Conservation (phyloP, 2,329 filamentous ascomycete species). For the Fusarium oligoseptatum region DNA sequence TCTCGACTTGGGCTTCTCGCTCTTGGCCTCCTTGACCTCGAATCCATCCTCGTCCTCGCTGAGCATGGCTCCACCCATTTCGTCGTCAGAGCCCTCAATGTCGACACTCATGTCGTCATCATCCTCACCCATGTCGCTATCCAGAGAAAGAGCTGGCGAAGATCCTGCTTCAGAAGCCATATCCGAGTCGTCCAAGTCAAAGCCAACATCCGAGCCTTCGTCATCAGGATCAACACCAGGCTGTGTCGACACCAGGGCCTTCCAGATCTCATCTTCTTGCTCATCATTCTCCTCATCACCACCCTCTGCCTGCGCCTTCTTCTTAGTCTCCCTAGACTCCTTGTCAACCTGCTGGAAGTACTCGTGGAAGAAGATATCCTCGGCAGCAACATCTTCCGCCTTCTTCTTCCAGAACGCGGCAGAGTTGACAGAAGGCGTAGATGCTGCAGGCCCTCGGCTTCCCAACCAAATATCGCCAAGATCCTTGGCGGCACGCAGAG, state of each 20-base stretch:
- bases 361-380: conserved; percentile 98
- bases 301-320: conserved; percentile 60
- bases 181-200: conserved; percentile 63
- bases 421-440: conserved; percentile 75
- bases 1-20: conserved; percentile 64
- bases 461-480: conserved; percentile 69
- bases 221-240: conserved; percentile 70
- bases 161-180: conserved; percentile 64
- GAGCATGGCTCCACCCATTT: conserved; percentile 59
- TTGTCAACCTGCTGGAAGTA: conserved; percentile 88
- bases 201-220: conserved; percentile 65
- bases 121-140: conserved; percentile 63
- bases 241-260: conserved; percentile 84
- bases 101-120: conserved; percentile 58
- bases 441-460: conserved; percentile 60
- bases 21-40: conserved; percentile 75
- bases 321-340: conserved; percentile 65
- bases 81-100: conserved; percentile 58
- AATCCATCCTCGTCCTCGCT: conserved; percentile 59
- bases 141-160: conserved; percentile 51
- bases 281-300: conserved; percentile 67
- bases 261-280: conserved; percentile 88
- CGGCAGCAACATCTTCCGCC: conserved; percentile 85
- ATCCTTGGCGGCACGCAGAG: conserved; percentile 70
- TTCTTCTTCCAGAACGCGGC: conserved; percentile 94